Evolutionary conservation across 2,329 filamentous ascomycete species (phyloP), one percentile per base, ranked within the genome.

Genomic region (Pseudogymnoascus sp.): DNA sequence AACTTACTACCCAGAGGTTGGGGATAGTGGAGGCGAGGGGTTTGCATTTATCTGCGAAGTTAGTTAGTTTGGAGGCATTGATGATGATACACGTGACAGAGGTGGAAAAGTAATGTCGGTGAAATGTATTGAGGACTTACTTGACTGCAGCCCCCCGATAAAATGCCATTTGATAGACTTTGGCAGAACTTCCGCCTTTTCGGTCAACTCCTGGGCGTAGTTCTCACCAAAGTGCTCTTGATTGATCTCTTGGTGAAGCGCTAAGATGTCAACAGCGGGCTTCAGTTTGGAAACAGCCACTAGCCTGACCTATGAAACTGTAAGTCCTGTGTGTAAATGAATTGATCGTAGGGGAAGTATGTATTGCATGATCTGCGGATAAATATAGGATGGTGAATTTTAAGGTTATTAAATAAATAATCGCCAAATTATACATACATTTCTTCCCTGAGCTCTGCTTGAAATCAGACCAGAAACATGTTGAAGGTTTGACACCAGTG

Each of bases 261-360:
- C 88, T 61, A 96, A 80, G 69, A 99, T 89, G 73, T 99, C 94
- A 69, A 89, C 89, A 62, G 87, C 90, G 12, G 94, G 93, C 76
- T 99, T 97, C 66, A 97, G 81, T 75, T 99, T 99, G 39, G 92
- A 97, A 58, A 99, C 94, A 28, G 94, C 93, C 41, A 99, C 91
- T 38, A 99, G 82, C 53, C 94, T 87, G 65, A 93, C 83, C 86
- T 90, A 67, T 57, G 20, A 25, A 60, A 22, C 8, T 47, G 62
- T 70, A 39, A 70, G 69, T 62, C 39, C 59, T 60, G 35, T 61
- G n/a, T 15, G n/a, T 33, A 39, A 18, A 60, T 5, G 12, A 22
- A 18, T 50, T 50, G 14, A 50, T 50, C 14, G 14, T 50, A 30
- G 14, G 43, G 14, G 25, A 22, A 22, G 22, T 22, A 50, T 2